A percentile compares a stretch with the other conserved stretches of the same genome.
Evolutionary conservation across 805 yeast species (phyloP).

Genomic region (Wickerhamomyces ciferrii): DNA sequence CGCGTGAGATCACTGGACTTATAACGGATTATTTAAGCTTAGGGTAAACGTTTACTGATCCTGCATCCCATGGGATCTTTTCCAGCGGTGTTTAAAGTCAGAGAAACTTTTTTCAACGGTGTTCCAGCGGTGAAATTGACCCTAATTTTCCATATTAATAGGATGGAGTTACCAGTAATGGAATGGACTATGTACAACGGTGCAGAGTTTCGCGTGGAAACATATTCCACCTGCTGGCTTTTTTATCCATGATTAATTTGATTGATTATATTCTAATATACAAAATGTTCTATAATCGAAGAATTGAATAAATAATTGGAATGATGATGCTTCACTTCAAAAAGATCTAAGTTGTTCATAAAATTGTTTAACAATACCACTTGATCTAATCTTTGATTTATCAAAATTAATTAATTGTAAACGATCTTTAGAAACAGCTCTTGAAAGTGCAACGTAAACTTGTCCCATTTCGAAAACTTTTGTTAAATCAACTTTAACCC

Average conservation of each 20-base stretch:
- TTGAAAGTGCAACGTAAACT: constrained; percentile 75
- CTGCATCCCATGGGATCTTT: no score
- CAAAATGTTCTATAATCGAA: neutral
- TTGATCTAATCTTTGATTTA: constrained; percentile 50
- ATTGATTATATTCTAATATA: no score
- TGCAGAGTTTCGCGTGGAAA: neutral
- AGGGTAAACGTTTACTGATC: no score
- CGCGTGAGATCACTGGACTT: neutral
- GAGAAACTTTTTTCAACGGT: no score
- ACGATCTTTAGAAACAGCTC: constrained; percentile 66
- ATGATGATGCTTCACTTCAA: neutral
- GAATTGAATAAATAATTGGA: neutral
- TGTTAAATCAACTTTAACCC: constrained; percentile 64
- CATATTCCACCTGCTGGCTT: no score
- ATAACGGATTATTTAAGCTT: no score
- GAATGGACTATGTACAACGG: no score
- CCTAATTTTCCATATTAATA: no score
- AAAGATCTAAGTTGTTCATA: constrained; percentile 40
- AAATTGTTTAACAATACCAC: constrained; percentile 55
- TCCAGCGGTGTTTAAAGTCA: no score
- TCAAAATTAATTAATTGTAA: constrained; percentile 65
- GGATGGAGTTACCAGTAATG: no score
- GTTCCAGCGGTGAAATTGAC: no score
- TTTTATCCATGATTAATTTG: no score
- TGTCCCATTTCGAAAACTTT: constrained; percentile 77